Evolutionary conservation across 2,329 filamentous ascomycete genomes (phyloP), one percentile per base, ranked within the genome.

Genomic region (Colletotrichum australisinense): DNA sequence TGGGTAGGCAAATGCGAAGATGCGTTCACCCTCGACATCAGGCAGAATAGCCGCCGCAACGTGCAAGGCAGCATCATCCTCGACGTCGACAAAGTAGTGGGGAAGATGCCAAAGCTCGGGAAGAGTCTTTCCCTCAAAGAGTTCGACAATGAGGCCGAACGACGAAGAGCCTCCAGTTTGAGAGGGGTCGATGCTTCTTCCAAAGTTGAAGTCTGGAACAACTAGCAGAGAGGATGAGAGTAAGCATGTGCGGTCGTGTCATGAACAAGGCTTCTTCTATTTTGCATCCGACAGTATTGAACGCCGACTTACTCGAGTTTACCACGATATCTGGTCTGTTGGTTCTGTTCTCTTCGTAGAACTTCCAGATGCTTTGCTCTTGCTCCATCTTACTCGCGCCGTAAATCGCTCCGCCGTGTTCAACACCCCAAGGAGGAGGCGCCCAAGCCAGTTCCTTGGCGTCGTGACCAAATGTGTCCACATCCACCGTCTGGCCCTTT

Each of bases 1-100:
- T 0, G 83, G 84, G 1, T 83, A 80, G 0, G 86, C 87, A 69
- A 87, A 89, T 1, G 82, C 89, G 76, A 91, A 89, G 9, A 92
- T 78, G 0, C 90, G 84, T 75, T 91, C 85, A 0, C 83, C 83
- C 2, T 79, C 74, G 0, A 90, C 83, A 1, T 82, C 80, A 0
- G 83, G 80, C 22, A 88, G 81, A 0, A 89, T 81, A 5, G 88
- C 79, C 0, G 86, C 89, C 2, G 87, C 85, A 4, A 91, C 81
- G 57, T 91, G 89, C 0, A 92, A 78, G 0, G 84, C 80, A 0
- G 88, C 89, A 3, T 78, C 77, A 67, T 91, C 88, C 12, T 85
- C 80, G 0, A 88, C 84, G 75, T 88, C 81, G 32, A 88, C 80
- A 76, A 79, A 85, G 78, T 85, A 82, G 78, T 82, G 69, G 9